phyloP scores from a whole-genome alignment of 1,284 basidiomycete genomes.

The Austroboletus niveus region DNA sequence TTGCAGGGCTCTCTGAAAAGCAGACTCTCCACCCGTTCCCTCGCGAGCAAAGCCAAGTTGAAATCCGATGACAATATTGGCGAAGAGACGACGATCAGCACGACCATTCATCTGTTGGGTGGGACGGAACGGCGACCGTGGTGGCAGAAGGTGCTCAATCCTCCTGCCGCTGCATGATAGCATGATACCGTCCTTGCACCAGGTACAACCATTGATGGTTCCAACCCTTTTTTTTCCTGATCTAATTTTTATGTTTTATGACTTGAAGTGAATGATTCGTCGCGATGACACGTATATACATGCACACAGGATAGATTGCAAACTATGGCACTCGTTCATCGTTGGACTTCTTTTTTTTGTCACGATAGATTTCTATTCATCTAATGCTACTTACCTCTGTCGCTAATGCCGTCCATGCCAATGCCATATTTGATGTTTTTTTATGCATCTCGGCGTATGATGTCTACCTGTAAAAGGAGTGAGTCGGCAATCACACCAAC shows the following conservation, averaged over 20 bases:
- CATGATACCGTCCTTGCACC: constrained; percentile 3
- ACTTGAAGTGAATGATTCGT: not conserved
- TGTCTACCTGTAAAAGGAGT: no score
- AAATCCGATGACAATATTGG: not conserved
- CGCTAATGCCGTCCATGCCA: not conserved
- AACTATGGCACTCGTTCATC: not conserved
- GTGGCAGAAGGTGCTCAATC: constrained; percentile 32
- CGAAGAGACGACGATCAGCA: constrained; percentile 2
- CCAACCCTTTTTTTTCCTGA: not conserved
- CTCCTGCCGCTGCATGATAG: constrained; percentile 16
- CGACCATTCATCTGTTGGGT: not conserved
- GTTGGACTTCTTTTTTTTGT: not conserved
- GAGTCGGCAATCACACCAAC: no score
- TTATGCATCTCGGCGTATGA: no score
- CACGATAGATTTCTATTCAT: not conserved
- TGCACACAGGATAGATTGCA: constrained; percentile 1
- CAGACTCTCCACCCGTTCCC: constrained; percentile 19
- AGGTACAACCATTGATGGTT: not conserved
- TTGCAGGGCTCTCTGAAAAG: constrained; percentile 23
- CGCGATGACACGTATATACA: not conserved
- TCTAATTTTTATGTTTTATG: not conserved
- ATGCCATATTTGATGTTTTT: no score
- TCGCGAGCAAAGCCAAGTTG: constrained; percentile 9
- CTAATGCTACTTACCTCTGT: constrained; percentile 8
- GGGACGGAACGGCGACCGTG: constrained; percentile 26